These are phyloP conservation scores for Moesziomyces sp. DNA, from an alignment of 1,284 basidiomycete species.

Conservation along the genomic window DNA sequence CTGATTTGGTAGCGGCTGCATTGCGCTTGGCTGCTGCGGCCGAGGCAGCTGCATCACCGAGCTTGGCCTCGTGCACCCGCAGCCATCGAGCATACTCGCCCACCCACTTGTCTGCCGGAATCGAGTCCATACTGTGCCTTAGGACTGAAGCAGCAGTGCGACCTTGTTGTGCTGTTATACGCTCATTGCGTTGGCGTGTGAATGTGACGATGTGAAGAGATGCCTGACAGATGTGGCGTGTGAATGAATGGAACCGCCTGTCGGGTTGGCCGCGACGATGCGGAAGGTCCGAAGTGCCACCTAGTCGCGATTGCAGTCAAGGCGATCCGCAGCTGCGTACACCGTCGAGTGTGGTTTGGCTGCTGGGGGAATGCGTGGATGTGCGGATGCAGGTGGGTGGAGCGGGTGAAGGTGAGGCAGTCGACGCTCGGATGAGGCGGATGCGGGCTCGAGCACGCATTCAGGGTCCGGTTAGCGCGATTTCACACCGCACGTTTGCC, in stretches of 20 bases:
- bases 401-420: too few species aligned
- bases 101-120: constrained; percentile 52
- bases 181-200: too few species aligned
- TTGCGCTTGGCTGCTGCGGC: constrained; percentile 8
- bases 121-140: constrained; percentile 42
- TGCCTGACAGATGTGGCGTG: not conserved
- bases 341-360: too few species aligned
- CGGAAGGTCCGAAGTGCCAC: too few species aligned
- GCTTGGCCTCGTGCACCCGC: constrained; percentile 51
- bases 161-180: not conserved
- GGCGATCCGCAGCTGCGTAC: too few species aligned
- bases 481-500: not conserved
- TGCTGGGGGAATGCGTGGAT: too few species aligned
- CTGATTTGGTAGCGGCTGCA: constrained; percentile 1
- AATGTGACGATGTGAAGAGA: too few species aligned
- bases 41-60: constrained; percentile 40
- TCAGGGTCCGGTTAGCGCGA: not conserved
- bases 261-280: not conserved
- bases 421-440: too few species aligned
- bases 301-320: too few species aligned
- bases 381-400: too few species aligned
- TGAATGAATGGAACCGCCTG: not conserved
- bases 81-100: constrained; percentile 56
- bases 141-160: not conserved
- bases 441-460: not conserved